A percentile compares a stretch with the other conserved stretches of the same genome.
phyloP scores from a whole-genome alignment of 106 monocot species.

The Chionographis japonica region DNA sequence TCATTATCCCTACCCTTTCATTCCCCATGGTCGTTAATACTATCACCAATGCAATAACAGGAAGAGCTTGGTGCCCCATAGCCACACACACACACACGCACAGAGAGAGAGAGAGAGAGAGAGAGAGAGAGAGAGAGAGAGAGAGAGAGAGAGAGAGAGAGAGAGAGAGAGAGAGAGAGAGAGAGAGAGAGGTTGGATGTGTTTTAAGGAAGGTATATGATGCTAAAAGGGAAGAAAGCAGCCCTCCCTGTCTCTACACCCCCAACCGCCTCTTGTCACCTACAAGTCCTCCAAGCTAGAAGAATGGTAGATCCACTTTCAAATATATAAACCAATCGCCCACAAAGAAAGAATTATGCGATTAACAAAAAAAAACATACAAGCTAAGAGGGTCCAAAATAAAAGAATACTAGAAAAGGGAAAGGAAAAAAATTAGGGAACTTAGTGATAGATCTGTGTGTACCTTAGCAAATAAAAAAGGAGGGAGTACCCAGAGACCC shows the following conservation, averaged over 20 bases:
- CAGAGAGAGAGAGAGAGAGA: too few species aligned
- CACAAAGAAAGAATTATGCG: too few species aligned
- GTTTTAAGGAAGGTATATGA: not conserved
- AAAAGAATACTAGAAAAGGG: too few species aligned
- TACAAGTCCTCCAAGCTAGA: not conserved
- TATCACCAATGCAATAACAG: not conserved
- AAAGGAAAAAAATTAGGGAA: too few species aligned
- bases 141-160: not conserved
- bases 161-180: too few species aligned
- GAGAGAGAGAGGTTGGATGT: not conserved
- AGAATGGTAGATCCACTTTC: not conserved
- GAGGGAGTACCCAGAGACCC: too few species aligned
- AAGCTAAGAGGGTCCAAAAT: too few species aligned
- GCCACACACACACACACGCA: not conserved
- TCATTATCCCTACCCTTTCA: not conserved
- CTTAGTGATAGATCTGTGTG: too few species aligned
- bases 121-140: too few species aligned
- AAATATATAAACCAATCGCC: too few species aligned
- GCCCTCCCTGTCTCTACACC: not conserved
- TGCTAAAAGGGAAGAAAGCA: not conserved
- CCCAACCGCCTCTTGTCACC: conserved; percentile 3
- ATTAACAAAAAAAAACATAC: too few species aligned
- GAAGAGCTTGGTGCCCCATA: not conserved
- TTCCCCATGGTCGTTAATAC: not conserved
- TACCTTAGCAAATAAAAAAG: too few species aligned